Evolutionary conservation across 73 alveolate genomes (phyloP).

Genomic region (Paraurostyla sp.): DNA sequence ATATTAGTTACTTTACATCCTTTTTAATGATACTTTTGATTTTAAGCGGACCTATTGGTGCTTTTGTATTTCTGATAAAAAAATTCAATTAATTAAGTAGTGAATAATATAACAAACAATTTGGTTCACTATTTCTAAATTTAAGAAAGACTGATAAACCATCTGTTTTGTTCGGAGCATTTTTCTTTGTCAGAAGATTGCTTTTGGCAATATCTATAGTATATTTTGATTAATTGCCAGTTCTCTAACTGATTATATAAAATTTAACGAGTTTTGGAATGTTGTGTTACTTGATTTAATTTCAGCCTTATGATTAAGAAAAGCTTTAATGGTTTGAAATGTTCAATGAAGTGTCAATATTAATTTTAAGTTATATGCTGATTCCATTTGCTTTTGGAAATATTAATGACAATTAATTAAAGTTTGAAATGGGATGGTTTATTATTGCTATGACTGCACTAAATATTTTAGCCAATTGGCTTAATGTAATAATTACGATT

Average conservation of each 20-base stretch:
- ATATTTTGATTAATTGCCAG: not conserved
- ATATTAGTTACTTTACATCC: not conserved
- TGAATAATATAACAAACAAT: not conserved
- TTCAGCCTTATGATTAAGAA: not conserved
- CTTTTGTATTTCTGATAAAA: not conserved
- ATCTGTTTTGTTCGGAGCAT: not conserved
- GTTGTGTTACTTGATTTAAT: not conserved
- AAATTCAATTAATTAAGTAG: not conserved
- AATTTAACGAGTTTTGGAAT: not conserved
- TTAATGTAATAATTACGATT: too few species aligned
- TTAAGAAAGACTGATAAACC: not conserved
- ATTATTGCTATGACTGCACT: too few species aligned
- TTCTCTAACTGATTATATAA: not conserved
- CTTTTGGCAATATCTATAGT: constrained; percentile 19
- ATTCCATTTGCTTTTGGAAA: constrained; percentile 23
- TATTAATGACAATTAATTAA: too few species aligned
- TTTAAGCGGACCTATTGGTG: not conserved
- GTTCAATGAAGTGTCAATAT: constrained; percentile 7
- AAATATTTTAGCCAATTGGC: too few species aligned
- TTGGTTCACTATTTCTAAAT: constrained; percentile 9
- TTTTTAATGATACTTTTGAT: not conserved
- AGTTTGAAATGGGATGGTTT: too few species aligned
- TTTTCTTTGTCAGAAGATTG: not conserved
- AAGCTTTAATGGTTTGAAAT: not conserved
- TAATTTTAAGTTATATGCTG: not conserved